Evolutionary conservation across 2,329 filamentous ascomycete species (phyloP), one percentile per base, ranked within the genome.

Genomic region (Exophiala dermatitidis): DNA sequence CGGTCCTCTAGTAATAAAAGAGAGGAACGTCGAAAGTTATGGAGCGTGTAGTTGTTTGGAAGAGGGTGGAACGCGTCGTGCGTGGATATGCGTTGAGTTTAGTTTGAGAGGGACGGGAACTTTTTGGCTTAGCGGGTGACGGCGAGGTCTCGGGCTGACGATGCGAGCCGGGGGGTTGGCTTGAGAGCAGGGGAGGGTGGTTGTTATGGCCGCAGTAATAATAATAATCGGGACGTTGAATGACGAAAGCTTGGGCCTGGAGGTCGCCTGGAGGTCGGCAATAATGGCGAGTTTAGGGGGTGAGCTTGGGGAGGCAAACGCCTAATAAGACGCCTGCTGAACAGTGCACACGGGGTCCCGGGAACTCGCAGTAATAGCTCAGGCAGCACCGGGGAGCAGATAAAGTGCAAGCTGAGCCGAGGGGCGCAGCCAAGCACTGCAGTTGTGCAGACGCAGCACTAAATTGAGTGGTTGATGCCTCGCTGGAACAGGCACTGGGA

Each of bases 1-100:
- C 33, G 41, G 33, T 7, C 42, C 10, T 31, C 30, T 45, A 10
- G 8, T 45, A 45, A 19, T 19, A 19, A 19, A 19, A 26, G 4
- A 45, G 42, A 50, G 36, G 40, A 50, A 49, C 34, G 32, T 28
- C 19, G 44, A 45, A 37, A 31, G 32, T 9, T 42, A 26, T 42
- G 50, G 26, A 43, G 36, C 33, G n/a, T 28, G 47, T 12, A 43
- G 49, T 33, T 59, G 57, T 59, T 59, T 57, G 57, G 57, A 45
- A 45, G 4, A 9, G 7, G 31, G 42, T 45, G 48, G 44, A 52
- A 57, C 55, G 58, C 54, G 57, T 60, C 52, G 34, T 44, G 40
- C 38, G 34, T 32, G 38, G 37, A 42, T 31, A 29, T 28, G 30
- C 26, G 30, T 42, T 48, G 47, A 41, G 19, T 26, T 50, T 40